A percentile compares a stretch with the other conserved stretches of the same genome.
phyloP scores from a whole-genome alignment of 164 flowering plant species.

The Vitis rupestris region DNA sequence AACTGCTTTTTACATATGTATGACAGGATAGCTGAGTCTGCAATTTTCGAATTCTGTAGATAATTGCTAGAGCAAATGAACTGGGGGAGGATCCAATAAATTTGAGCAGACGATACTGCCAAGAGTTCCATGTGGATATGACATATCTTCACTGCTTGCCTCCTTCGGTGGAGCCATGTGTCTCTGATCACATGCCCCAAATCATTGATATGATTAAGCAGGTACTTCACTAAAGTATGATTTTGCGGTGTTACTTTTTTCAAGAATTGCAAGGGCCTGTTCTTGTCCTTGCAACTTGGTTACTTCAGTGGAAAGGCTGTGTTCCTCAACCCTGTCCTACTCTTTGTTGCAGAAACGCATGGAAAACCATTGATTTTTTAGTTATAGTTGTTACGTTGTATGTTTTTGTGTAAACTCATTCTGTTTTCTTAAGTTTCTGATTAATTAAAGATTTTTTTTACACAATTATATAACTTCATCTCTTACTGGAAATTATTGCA shows the following conservation, averaged over 20 bases:
- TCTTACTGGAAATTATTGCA: too few species aligned
- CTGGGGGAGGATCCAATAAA: conserved; percentile 83
- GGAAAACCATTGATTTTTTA: too few species aligned
- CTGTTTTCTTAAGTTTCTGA: too few species aligned
- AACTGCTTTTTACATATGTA: conserved; percentile 40
- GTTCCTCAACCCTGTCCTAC: too few species aligned
- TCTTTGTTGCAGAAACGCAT: too few species aligned
- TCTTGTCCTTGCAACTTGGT: conserved; percentile 4
- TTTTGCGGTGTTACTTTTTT: not conserved
- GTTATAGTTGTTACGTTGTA: too few species aligned
- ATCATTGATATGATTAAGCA: conserved; percentile 83
- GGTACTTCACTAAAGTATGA: conserved; percentile 33
- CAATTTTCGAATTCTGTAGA: conserved; percentile 74
- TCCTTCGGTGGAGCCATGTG: conserved; percentile 88
- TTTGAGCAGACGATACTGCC: conserved; percentile 81
- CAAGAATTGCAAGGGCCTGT: not conserved
- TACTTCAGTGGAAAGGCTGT: not conserved
- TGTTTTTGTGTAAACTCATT: too few species aligned
- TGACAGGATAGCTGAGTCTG: conserved; percentile 59
- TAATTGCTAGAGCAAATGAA: conserved; percentile 86
- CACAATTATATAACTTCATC: too few species aligned
- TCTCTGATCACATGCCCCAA: conserved; percentile 91
- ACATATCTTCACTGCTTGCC: conserved; percentile 67
- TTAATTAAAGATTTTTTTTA: too few species aligned
- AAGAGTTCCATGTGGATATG: conserved; percentile 87